Evolutionary conservation across 1,284 basidiomycete species (phyloP).

Genomic region (Vanrija humicola): DNA sequence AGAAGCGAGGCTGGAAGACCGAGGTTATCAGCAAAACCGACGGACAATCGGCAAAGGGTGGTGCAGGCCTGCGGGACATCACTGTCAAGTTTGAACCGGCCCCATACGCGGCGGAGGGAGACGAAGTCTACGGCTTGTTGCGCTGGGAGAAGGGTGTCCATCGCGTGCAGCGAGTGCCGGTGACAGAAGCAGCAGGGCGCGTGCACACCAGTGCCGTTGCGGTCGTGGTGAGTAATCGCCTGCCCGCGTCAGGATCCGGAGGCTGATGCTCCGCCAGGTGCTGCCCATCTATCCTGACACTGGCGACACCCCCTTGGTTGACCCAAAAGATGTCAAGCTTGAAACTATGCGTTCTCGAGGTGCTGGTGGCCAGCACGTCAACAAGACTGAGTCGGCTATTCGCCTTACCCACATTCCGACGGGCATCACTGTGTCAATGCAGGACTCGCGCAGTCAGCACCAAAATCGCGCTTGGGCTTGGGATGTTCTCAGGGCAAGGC

Average conservation of each 20-base stretch:
- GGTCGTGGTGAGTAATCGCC: slow-evolving; percentile 61
- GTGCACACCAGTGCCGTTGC: slow-evolving; percentile 92
- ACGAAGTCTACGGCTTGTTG: slow-evolving; percentile 71
- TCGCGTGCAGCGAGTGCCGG: slow-evolving; percentile 88
- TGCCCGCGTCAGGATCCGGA: background rate
- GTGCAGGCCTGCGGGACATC: slow-evolving; percentile 75
- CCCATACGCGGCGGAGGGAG: slow-evolving; percentile 63
- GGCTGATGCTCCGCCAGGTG: slow-evolving; percentile 17
- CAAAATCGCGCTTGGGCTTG: slow-evolving; percentile 85
- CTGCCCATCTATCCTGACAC: slow-evolving; percentile 62
- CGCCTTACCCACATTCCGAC: slow-evolving; percentile 89
- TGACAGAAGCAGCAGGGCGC: slow-evolving; percentile 79
- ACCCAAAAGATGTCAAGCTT: slow-evolving; percentile 78
- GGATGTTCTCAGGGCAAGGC: slow-evolving; percentile 73
- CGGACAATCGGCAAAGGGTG: slow-evolving; percentile 53
- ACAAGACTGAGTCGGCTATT: slow-evolving; percentile 98
- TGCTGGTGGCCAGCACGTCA: slow-evolving; percentile 98
- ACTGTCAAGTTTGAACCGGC: slow-evolving; percentile 55
- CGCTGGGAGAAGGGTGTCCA: slow-evolving; percentile 94
- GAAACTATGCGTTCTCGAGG: slow-evolving; percentile 95
- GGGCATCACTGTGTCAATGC: slow-evolving; percentile 95
- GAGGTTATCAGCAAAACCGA: slow-evolving; percentile 43
- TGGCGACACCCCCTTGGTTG: slow-evolving; percentile 27
- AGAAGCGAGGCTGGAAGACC: slow-evolving; percentile 48
- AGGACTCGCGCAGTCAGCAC: slow-evolving; percentile 95